These are phyloP conservation scores for Dactylellina cionopaga DNA, from an alignment of 2,329 filamentous ascomycete species.

Conservation along the genomic window DNA sequence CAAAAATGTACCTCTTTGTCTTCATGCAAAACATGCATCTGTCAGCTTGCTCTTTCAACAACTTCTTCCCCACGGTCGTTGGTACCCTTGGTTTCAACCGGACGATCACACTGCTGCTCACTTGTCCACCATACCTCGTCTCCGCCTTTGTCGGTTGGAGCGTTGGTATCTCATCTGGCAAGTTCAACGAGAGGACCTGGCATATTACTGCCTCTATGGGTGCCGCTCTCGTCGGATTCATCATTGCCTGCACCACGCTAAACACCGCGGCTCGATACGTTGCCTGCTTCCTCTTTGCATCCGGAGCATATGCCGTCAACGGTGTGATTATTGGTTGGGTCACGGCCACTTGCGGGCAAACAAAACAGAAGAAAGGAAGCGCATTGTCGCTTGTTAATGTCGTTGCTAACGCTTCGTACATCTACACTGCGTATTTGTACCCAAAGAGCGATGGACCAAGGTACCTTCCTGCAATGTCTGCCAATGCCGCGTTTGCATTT, in stretches of 20 bases:
- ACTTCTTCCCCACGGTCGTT: slow-evolving; percentile 63
- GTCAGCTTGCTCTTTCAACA: slow-evolving; percentile 62
- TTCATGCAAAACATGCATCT: slow-evolving; percentile 70
- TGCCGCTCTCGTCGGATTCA: slow-evolving; percentile 63
- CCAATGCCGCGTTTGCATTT: slow-evolving; percentile 62
- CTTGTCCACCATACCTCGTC: slow-evolving; percentile 66
- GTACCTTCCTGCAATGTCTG: slow-evolving; percentile 64
- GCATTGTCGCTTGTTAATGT: slow-evolving; percentile 66
- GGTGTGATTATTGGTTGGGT: slow-evolving; percentile 65
- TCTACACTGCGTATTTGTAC: slow-evolving; percentile 66
- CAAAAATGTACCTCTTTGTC: slow-evolving; percentile 66
- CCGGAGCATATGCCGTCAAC: slow-evolving; percentile 62
- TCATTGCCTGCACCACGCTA: slow-evolving; percentile 61
- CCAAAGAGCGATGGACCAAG: slow-evolving; percentile 63
- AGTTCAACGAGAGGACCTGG: slow-evolving; percentile 65
- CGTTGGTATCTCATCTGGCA: slow-evolving; percentile 66
- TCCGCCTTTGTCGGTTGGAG: slow-evolving; percentile 64
- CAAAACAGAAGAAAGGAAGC: slow-evolving; percentile 65
- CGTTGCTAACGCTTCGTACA: slow-evolving; percentile 64
- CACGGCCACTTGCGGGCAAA: slow-evolving; percentile 63
- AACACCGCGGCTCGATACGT: slow-evolving; percentile 62
- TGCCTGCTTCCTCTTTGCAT: slow-evolving; percentile 62
- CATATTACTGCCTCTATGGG: slow-evolving; percentile 64
- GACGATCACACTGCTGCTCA: slow-evolving; percentile 66
- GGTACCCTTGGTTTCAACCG: slow-evolving; percentile 65